These are phyloP conservation scores for Mycena galopus DNA, from an alignment of 768 basidiomycete genomes.

Conservation along the genomic window DNA sequence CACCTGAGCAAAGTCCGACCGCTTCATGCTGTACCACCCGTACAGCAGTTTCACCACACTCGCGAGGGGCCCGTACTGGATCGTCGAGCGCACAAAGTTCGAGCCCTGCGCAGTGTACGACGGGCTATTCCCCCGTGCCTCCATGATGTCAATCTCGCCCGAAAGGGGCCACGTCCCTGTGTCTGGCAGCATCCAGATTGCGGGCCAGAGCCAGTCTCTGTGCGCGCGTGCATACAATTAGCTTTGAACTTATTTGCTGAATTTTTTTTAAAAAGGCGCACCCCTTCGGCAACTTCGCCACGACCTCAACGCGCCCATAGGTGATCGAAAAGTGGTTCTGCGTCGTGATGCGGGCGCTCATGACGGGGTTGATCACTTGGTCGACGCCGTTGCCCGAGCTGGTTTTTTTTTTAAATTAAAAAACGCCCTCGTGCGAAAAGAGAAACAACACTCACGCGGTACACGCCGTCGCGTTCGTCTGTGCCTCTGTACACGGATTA, in stretches of 20 bases:
- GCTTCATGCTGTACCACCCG: conserved; percentile 73
- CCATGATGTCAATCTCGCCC: conserved; percentile 28
- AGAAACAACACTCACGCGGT: too few species aligned
- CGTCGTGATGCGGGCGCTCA: conserved; percentile 82
- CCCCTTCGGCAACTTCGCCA: conserved; percentile 72
- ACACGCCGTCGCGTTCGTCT: conserved; percentile 54
- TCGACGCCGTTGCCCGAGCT: conserved; percentile 54
- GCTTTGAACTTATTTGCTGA: too few species aligned
- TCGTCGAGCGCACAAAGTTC: conserved; percentile 69
- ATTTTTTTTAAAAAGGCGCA: conserved; percentile 40
- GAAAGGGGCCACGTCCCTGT: conserved; percentile 68
- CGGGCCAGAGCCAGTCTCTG: conserved; percentile 81
- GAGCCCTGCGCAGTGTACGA: conserved; percentile 64
- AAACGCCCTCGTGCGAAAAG: too few species aligned
- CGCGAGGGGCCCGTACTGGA: conserved; percentile 77
- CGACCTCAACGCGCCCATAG: conserved; percentile 73
- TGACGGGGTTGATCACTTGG: conserved; percentile 79
- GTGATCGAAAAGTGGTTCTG: conserved; percentile 67
- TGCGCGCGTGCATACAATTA: conserved; percentile 44
- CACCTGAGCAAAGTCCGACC: conserved; percentile 61
- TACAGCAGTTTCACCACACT: conserved; percentile 63
- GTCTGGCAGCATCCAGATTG: conserved; percentile 80
- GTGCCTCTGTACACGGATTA: conserved; percentile 49
- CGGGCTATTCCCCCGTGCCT: conserved; percentile 71
- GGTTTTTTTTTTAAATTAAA: too few species aligned